Evolutionary conservation across 2,329 filamentous ascomycete genomes (phyloP), one percentile per base, ranked within the genome.

Genomic region (Beauveria scarabaeidicola): DNA sequence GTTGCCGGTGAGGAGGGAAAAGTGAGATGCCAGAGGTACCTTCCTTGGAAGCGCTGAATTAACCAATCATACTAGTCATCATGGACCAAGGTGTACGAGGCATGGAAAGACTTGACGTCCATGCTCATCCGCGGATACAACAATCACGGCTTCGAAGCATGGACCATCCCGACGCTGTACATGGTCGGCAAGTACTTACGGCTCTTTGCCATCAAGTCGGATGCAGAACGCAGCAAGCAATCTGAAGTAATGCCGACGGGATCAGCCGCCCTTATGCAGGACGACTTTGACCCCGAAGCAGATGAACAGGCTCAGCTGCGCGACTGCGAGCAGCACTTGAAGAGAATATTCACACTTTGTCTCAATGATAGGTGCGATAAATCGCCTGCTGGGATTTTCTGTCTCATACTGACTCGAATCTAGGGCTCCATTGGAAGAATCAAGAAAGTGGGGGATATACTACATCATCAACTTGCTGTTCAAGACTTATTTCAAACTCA

Each of bases 401-500:
- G n/a, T n/a, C 17, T 23, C 11, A 41, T 23, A 13, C 41, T 48
- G 38, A 56, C 46, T 13, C 10, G 9, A 19, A 6, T 13, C 2
- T 67, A 93, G 90, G 73, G 89, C 89, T 62, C 86, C 89, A 15
- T 78, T 97, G 48, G 86, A 91, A 68, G 89, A 96, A 67, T 97
- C 93, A 9, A 86, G 94, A 58, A 99, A 97, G 82, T 99, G 94
- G 94, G 95, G 91, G 7, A 89, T 96, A 52, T 99, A 99, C 77
- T 92, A 91, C 72, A 87, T 93, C 64, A 91, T 92, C 69, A 97
- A 96, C 70, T 81, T 99, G 8, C 80, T 97, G 15, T 99, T 99
- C 83, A 97, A 97, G 75, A 97, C 92, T 1, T 97, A 97, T 73
- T 99, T 99, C 78, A 95, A 90, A 77, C 79, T 97, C 63, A 96